Conservation (phyloP, 306 rosid species). For the Chamaecrista fasciculata region DNA sequence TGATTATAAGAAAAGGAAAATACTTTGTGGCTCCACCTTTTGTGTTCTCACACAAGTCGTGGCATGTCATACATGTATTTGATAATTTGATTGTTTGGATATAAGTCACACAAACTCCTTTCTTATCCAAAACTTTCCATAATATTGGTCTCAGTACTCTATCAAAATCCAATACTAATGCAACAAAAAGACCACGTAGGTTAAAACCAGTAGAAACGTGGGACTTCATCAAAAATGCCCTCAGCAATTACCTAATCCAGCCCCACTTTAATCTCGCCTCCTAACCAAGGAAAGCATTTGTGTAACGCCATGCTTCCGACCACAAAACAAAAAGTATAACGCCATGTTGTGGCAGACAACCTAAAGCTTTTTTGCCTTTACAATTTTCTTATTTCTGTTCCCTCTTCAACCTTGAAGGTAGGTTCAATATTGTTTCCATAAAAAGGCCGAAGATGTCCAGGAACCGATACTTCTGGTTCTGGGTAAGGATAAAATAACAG, state of each 20-base stretch:
- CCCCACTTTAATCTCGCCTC: neutral
- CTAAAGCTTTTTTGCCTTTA: neutral
- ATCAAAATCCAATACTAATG: no score
- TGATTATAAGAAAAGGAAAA: no score
- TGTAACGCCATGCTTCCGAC: no score
- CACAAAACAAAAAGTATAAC: no score
- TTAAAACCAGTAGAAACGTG: no score
- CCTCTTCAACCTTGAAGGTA: neutral
- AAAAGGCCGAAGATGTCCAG: neutral
- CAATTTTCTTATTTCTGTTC: neutral
- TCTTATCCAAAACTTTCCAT: no score
- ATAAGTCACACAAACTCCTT: no score
- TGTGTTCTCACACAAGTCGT: no score
- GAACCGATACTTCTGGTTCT: neutral
- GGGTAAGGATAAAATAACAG: neutral
- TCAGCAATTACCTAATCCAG: neutral
- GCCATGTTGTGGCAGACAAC: neutral
- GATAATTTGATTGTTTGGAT: no score
- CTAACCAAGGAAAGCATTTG: neutral
- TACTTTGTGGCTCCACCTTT: no score
- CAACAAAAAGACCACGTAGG: neutral
- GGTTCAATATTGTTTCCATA: neutral
- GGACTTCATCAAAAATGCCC: neutral
- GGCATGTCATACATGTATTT: no score
- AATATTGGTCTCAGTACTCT: no score